Evolutionary conservation across 1,139 yeast genomes (phyloP).

Genomic region (Arxiozyma telluris): DNA sequence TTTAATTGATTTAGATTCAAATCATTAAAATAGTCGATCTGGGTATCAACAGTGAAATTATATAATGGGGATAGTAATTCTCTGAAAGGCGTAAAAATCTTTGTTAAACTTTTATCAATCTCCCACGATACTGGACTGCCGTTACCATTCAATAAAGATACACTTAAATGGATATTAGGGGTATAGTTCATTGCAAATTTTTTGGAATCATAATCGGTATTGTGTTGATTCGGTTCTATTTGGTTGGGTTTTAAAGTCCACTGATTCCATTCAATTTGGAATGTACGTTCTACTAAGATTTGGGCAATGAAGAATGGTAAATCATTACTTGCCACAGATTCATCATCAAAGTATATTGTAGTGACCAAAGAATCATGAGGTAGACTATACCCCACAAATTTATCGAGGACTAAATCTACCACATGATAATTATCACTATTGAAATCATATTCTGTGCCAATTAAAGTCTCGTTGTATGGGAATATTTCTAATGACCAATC

Average conservation of each 20-base stretch:
- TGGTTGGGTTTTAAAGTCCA: conserved; percentile 6
- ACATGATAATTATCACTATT: conserved; percentile 19
- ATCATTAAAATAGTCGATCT: conserved; percentile 56
- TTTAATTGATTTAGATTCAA: conserved; percentile 35
- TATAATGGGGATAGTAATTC: conserved; percentile 43
- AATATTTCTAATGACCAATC: conserved; percentile 28
- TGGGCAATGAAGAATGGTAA: conserved; percentile 55
- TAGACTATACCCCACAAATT: conserved; percentile 18
- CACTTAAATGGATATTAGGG: conserved; percentile 56
- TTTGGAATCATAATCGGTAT: conserved; percentile 15
- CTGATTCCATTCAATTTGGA: conserved; percentile 38
- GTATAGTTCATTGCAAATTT: conserved; percentile 44
- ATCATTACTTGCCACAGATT: conserved; percentile 45
- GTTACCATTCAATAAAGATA: conserved; percentile 53
- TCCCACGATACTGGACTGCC: conserved; percentile 52
- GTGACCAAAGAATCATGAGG: conserved; percentile 35
- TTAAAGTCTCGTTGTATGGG: conserved; percentile 15
- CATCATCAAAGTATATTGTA: conserved; percentile 39
- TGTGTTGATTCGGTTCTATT: conserved; percentile 12
- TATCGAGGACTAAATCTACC: conserved; percentile 23
- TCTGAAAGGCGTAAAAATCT: conserved; percentile 40
- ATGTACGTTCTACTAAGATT: conserved; percentile 46
- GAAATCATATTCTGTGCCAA: conserved; percentile 6
- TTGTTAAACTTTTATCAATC: conserved; percentile 36
- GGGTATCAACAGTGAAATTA: conserved; percentile 70